Evolutionary conservation across 2,329 filamentous ascomycete genomes (phyloP).

Genomic region (Podosphaera aphanis): DNA sequence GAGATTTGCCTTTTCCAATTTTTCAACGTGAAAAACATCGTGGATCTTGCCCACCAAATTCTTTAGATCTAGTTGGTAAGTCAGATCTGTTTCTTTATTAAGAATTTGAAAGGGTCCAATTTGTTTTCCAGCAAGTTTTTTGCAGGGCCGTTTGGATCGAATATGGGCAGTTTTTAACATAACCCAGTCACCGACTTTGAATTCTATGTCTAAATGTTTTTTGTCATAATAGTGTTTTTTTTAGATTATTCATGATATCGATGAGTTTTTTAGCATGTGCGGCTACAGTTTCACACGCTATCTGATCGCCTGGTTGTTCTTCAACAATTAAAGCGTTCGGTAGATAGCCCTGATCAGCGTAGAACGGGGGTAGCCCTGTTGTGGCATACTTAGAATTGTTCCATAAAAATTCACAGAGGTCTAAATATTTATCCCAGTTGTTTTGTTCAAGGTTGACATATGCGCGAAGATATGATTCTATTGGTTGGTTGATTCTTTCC

Average conservation of each 20-base stretch:
- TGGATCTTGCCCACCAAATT: slow-evolving; percentile 1
- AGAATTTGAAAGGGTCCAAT: slow-evolving; percentile 1
- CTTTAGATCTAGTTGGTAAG: slow-evolving; percentile 1
- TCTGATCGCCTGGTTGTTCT: not conserved
- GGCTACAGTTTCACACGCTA: not conserved
- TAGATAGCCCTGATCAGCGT: not conserved
- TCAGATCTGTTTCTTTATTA: not conserved
- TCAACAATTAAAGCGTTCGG: not conserved
- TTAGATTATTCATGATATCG: not conserved
- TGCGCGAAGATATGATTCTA: slow-evolving; percentile 1
- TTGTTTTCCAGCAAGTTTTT: slow-evolving; percentile 1
- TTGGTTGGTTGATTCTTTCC: not conserved
- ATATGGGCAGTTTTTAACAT: slow-evolving; percentile 1
- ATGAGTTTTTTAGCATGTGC: not conserved
- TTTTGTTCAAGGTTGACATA: slow-evolving; percentile 5
- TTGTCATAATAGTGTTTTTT: not conserved
- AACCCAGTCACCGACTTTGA: not conserved
- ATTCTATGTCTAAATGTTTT: not conserved
- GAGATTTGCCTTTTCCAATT: not conserved
- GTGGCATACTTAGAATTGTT: not conserved
- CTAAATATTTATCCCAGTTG: slow-evolving; percentile 1
- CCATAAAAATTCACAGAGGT: not conserved
- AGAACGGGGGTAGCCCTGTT: not conserved
- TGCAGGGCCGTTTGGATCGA: not conserved
- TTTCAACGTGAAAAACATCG: slow-evolving; percentile 1